These are phyloP conservation scores for Erythrophleum fordii DNA, from an alignment of 306 rosid species.

Conservation along the genomic window DNA sequence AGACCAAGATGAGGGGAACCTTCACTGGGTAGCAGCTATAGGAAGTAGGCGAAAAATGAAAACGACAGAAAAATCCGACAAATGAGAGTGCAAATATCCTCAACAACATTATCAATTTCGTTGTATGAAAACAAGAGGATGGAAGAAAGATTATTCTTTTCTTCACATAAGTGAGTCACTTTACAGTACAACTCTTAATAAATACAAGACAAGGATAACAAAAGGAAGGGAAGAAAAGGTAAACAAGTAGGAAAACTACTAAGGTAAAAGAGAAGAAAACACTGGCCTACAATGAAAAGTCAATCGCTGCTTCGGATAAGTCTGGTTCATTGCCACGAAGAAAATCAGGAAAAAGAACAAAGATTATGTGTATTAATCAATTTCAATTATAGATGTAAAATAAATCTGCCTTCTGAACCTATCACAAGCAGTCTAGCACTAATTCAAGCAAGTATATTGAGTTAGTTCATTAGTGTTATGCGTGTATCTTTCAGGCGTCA, in stretches of 20 bases:
- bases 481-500: not conserved
- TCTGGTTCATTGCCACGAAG: constrained; percentile 20
- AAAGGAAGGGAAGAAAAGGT: not conserved
- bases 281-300: constrained; percentile 14
- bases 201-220: constrained; percentile 44
- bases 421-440: too few relatives aligned
- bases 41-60: not conserved
- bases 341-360: constrained; percentile 1
- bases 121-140: constrained; percentile 34
- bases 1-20: constrained; percentile 23
- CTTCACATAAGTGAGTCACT: constrained; percentile 42
- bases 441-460: not conserved
- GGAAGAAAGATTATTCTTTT: constrained; percentile 36
- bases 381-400: not conserved
- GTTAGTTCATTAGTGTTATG: not conserved
- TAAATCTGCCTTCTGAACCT: not conserved
- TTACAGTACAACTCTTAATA: constrained; percentile 23
- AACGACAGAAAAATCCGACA: constrained; percentile 8
- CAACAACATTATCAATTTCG: not conserved
- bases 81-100: constrained; percentile 26
- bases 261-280: constrained; percentile 36
- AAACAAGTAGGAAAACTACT: constrained; percentile 26
- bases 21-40: not conserved
- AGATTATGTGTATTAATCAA: not conserved
- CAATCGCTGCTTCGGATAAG: constrained; percentile 21